Evolutionary conservation across 2,329 filamentous ascomycete species (phyloP), one percentile per base, ranked within the genome.

Genomic region (Clarireedia monteithiana): DNA sequence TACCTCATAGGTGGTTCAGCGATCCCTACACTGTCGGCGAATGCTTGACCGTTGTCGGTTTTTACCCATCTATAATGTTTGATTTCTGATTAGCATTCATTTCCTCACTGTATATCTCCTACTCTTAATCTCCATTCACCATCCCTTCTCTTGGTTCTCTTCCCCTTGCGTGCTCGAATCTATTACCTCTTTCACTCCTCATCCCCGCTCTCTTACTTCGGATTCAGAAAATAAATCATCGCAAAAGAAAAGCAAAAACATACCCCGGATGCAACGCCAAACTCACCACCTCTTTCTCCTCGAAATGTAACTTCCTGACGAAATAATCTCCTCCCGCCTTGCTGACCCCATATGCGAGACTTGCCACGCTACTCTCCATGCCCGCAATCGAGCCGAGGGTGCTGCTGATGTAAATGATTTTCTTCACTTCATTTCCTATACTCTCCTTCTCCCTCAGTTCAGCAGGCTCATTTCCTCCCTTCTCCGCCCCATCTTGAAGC

Each of bases 1-100:
- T 58, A 39, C 17, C 62, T 65, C 42, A 71, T 60, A 2, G 70
- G 67, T 0, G 74, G 72, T 42, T 68, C 57, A 1, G 64, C 54
- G 2, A 72, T 48, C 0, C 71, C 72, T 9, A 68, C 48, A 0
- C 42, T 49, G 48, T 65, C 58, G 0, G 74, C 72, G 36, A 67
- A 71, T 0, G 48, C 54, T 55, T 72, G 71, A 0, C 75, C 74
- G 66, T 74, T 72, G 4, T 71, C 72, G 0, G 74, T 77, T 57
- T 73, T 69, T 0, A 74, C 71, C 63, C 70, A 72, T 50, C 64
- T 65, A 51, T 39, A 10, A 15, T 15, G 2, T 12, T n/a, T 23
- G 24, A 34, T 4, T 34, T 9, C 12, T 40, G 4, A 23, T 55
- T n/a, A 55, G n/a, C 14, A 24, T 20, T 10, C 45, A 45, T 7